Evolutionary conservation across 2,329 filamentous ascomycete species (phyloP), one percentile per base, ranked within the genome.

Genomic region (Fusarium redolens): DNA sequence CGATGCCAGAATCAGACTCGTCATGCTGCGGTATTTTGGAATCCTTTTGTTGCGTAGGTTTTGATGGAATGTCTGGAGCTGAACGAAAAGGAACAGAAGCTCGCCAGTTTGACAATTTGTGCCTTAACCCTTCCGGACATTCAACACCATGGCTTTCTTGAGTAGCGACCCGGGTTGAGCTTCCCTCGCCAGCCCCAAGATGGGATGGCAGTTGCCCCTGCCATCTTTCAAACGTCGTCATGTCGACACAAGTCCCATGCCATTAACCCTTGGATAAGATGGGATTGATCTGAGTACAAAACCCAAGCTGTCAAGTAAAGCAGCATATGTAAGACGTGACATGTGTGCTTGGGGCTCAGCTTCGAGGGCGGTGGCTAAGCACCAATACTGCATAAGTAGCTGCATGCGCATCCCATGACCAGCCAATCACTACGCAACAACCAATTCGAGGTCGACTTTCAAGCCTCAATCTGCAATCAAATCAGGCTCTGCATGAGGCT

Each of bases 251-350:
- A 22, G 22, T 15, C 7, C 15, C 33, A 9, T 20, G 4, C n/a
- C 11, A 51, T 10, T 3, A 2, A 51, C 6, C 12, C 22, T 13
- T 28, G 28, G 28, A 28, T 28, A 28, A 18, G 8, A 1, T 3
- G 28, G 1, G 1, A 17, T 1, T 3, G 5, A 12, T 28, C 5
- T 1, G 20, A 1, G 3, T 8, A 6, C 0, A 14, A 15, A 4
- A 8, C 3, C 18, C 14, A 41, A n/a, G 20, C 6, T 40, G 13
- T 6, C 5, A 20, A 25, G 15, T 15, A 7, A 5, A 33, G 14
- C 13, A 14, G 11, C 17, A 10, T 5, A 28, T 30, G 44, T 47
- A 28, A 47, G 44, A 20, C 3, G 25, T 25, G 25, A 47, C 44
- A 20, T 3, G 25, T 10, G 17, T 20, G 25, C 28, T 40, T 14